These are phyloP conservation scores for Mucor irregularis DNA, from an alignment of 371 early-diverging fungal genomes.

Conservation along the genomic window DNA sequence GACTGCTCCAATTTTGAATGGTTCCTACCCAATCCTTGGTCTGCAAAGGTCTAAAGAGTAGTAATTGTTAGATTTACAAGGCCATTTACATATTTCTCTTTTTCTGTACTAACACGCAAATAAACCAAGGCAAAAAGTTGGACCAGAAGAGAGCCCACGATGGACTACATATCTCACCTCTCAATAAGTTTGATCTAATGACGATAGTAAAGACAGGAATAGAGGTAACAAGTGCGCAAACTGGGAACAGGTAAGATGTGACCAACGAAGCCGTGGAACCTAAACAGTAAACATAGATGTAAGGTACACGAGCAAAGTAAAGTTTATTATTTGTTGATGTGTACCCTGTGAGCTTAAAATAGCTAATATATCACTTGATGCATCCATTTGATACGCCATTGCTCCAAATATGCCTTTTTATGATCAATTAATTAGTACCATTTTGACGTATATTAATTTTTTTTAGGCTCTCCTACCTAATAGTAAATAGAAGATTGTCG, in stretches of 20 bases:
- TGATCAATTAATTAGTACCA: not conserved
- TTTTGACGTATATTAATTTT: not conserved
- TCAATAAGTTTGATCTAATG: slow-evolving; percentile 67
- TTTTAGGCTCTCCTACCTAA: slow-evolving; percentile 27
- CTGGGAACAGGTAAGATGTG: slow-evolving; percentile 68
- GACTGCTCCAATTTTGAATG: slow-evolving; percentile 48
- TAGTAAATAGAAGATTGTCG: slow-evolving; percentile 49
- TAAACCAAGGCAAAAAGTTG: slow-evolving; percentile 67
- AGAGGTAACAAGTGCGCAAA: slow-evolving; percentile 71
- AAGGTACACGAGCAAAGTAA: not conserved
- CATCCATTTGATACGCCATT: slow-evolving; percentile 55
- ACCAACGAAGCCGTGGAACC: slow-evolving; percentile 53
- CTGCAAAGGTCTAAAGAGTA: slow-evolving; percentile 41
- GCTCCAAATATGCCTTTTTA: slow-evolving; percentile 50
- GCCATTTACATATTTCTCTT: not conserved
- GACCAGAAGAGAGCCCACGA: slow-evolving; percentile 58
- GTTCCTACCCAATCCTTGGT: slow-evolving; percentile 36
- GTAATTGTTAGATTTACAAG: too few relatives aligned
- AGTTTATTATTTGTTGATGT: not conserved
- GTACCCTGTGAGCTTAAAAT: slow-evolving; percentile 40
- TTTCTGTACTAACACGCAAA: slow-evolving; percentile 49
- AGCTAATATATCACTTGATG: slow-evolving; percentile 51
- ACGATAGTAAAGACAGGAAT: slow-evolving; percentile 81
- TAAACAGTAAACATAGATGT: slow-evolving; percentile 5
- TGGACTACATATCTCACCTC: slow-evolving; percentile 52